Evolutionary conservation across 78 protist genomes (phyloP).

Genomic region (Dictyostelium capitatum): DNA sequence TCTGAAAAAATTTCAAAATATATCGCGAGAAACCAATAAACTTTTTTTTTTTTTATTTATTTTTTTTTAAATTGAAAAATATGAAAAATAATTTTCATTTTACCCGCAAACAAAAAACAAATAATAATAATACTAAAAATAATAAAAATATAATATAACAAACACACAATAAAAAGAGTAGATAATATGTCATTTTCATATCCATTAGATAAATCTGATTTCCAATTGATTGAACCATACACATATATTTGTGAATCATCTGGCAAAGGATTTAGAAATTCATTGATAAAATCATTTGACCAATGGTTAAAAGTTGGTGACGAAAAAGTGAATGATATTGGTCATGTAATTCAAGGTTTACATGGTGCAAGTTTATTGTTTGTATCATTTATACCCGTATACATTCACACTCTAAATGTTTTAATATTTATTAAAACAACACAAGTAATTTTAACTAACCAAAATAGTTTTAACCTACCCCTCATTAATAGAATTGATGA

Average conservation of each 20-base stretch:
- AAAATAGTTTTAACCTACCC: not conserved
- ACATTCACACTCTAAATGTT: not conserved
- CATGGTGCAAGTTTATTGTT: conserved; percentile 92
- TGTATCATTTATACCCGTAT: not conserved
- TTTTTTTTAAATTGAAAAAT: not conserved
- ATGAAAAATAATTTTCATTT: too few species aligned
- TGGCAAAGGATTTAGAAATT: conserved; percentile 90
- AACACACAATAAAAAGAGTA: not conserved
- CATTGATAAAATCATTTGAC: conserved; percentile 91
- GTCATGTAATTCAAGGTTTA: conserved; percentile 79
- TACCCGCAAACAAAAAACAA: too few species aligned
- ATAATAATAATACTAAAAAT: not conserved
- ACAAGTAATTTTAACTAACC: not conserved
- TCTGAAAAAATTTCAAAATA: too few species aligned
- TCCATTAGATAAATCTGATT: conserved; percentile 35
- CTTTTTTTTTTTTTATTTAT: too few species aligned
- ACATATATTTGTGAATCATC: conserved; percentile 80
- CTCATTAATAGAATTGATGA: conserved; percentile 91
- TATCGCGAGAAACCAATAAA: too few species aligned
- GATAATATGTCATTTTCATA: conserved; percentile 17
- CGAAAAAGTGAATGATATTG: conserved; percentile 47
- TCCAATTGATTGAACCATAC: conserved; percentile 82
- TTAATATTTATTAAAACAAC: not conserved
- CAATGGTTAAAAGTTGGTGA: conserved; percentile 88
- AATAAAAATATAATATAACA: not conserved